Evolutionary conservation across 164 flowering plant genomes (phyloP), one percentile per base, ranked within the genome.

Genomic region (Euptelea pleiosperma): DNA sequence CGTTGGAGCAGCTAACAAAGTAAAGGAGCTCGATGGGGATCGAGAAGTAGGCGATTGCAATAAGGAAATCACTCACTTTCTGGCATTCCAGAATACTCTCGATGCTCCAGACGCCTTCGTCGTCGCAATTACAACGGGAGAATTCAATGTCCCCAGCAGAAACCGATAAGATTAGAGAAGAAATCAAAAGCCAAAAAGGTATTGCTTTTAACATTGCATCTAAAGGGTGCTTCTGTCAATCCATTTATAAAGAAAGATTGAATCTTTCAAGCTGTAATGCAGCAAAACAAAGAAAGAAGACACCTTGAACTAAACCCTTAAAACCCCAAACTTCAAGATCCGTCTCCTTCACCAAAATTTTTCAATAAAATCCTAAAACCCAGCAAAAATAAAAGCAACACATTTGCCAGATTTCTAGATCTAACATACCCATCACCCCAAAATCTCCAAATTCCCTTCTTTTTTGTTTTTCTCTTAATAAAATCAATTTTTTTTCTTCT

Each of bases 11-110:
- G 72, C 94, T 93, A 33, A 93, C 78, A 56, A 93, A 93, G 77
- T 88, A 93, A 11, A 88, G 76, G 16, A 93, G 83, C 84, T 93
- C 98, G 40, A 93, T 70, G 0, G 98, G 97, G 65, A 93, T 93
- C 0, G 98, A 92, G 46, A 92, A 92, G 54, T 92, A 92, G 15
- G 98, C 98, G 8, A 89, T 78, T 0, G 98, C 97, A 46, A 93
- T 93, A 64, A 90, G 69, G 73, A 93, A 81, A 74, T 93, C 98
- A 24, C 97, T 85, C 67, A 87, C 94, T 72, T 70, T 79, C 65
- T 93, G 98, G 58, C 81, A 78, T 35, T 79, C 85, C 3, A 86
- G 45, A 37, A 93, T 84, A 73, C 69, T 79, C 35, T 84, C 94
- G 19, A 79, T 52, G 64, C 85, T 80, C 91, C 89, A 89, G 16